Evolutionary conservation across 176 grass and related monocot genomes (phyloP), one percentile per base, ranked within the genome.

Genomic region (Ananas comosus): DNA sequence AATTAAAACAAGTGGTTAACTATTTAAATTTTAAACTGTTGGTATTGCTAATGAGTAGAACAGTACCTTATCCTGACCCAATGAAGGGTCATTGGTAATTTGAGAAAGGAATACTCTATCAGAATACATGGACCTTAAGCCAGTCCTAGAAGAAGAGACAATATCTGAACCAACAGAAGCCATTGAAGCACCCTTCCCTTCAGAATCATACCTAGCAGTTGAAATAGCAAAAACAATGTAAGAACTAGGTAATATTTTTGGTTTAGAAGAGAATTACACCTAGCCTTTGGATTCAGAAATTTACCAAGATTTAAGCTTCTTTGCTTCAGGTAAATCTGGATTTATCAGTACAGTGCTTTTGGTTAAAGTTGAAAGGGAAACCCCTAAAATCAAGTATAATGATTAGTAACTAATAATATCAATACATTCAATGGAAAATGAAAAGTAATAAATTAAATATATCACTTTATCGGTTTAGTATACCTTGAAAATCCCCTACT

Each of bases 401-500:
- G 33, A 6, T 42, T 42, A 42, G 33, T 42, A 6, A 42, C 33
- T 42, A 42, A 67, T 16, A 18, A 3, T 17, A 47, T 49, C 27
- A 47, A 49, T 18, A 61, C 16, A 16, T 61, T 18, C 17, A 61
- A 18, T 61, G 56, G 21, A 61, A 19, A 21, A 1, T 4, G 42
- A 50, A 63, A 24, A 70, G 56, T 61, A 18, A 18, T 10, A 42
- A 58, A 3, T 61, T 74, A 47, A 61, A 24, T 75, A 4, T 22
- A 61, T 9, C 33, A 56, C 7, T 23, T 47, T 72, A 21, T 7
- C 48, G 10, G 10, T 13, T 59, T 4, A 21, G 33, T 5, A 47
- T 81, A 92, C 93, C 94, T 93, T 93, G 89, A 64, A 86, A 99
- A 29, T 99, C 87, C 49, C 89, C 91, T 25, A 93, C 94, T 82